phyloP scores from a whole-genome alignment of 2,329 filamentous ascomycete species.

The Fusarium liriodendri region DNA sequence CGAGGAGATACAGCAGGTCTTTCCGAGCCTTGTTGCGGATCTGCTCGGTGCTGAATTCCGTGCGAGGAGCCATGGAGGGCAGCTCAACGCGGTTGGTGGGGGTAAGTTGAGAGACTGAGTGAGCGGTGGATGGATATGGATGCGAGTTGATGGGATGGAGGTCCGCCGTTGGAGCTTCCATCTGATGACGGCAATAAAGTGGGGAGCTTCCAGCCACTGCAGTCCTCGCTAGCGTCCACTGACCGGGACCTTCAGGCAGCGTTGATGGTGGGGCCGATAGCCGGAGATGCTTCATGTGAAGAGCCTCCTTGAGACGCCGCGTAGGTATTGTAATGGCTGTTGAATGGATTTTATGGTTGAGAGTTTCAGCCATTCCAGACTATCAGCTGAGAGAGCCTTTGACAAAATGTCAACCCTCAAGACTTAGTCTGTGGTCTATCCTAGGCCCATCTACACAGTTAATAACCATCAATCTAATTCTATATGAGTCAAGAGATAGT shows the following conservation, averaged over 20 bases:
- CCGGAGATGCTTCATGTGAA: background rate
- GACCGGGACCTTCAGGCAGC: background rate
- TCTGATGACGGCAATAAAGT: constrained; percentile 38
- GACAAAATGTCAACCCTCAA: background rate
- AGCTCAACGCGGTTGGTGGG: constrained; percentile 53
- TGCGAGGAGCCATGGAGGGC: constrained; percentile 74
- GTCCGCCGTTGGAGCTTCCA: constrained; percentile 25
- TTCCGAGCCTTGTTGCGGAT: constrained; percentile 86
- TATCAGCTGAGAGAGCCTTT: background rate
- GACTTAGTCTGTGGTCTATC: background rate
- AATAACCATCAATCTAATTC: background rate
- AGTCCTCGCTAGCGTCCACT: background rate
- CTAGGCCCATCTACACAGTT: background rate
- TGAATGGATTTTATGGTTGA: background rate
- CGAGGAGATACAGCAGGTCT: constrained; percentile 89
- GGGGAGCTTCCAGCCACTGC: constrained; percentile 13
- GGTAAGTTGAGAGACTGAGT: constrained; percentile 8
- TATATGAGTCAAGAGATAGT: background rate
- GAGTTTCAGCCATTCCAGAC: too few species aligned
- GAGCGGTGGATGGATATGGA: background rate
- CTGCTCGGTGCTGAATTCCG: constrained; percentile 78
- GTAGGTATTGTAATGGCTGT: background rate
- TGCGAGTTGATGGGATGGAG: constrained; percentile 7
- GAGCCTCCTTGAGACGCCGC: background rate
- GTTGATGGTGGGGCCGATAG: constrained; percentile 12